Base-by-base conservation (phyloP, 2,329 filamentous ascomycete genomes). In the Metarhizium sp. region DNA sequence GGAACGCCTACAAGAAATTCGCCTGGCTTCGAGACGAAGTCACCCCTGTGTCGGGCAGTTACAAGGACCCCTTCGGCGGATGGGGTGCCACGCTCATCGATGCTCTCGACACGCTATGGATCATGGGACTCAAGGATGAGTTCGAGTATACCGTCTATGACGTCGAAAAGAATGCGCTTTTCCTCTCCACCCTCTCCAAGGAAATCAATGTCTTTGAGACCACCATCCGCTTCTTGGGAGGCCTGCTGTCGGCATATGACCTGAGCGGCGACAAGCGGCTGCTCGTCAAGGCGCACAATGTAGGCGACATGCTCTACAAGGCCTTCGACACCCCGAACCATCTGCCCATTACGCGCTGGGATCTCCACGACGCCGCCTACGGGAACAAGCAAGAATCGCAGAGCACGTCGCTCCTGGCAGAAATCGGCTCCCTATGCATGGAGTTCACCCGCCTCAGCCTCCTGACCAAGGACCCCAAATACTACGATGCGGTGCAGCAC, bases 381-480 rank as follows among this genome's bases (percentile, higher is more conserved):
- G 66, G 66, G 10, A 58, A 61, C 47, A 54, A 55, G 38, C 63
- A 66, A 48, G 48, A 43, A 1, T 59, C 62, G 6, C 46, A 52
- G 6, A 30, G 50, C 11, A 30, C 34, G 25, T 30, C 69, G 54
- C 69, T 86, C 62, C 71, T 87, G 62, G 82, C 79, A 59, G 77
- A 85, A 71, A 66, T 89, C 63, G 85, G 85, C 14, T 87, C 85
- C 6, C 72, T 90, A 54, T 81, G 80, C 4, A 67, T 92, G 61
- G 87, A 91, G 64, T 88, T 91, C 64, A 88, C 85, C 4, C 75
- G 87, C 10, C 74, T 91, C 50, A 82, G 84, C 16, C 85, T 90
- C 65, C 70, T 90, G 49, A 88, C 87, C 0, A 80, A 80, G 43
- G 77, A 90, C 58, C 69, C 78, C 43, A 88, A 85, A 64, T 91